These are phyloP conservation scores for Aspergillus conjunctus DNA, from an alignment of 495 filamentous ascomycete genomes.

Conservation along the genomic window DNA sequence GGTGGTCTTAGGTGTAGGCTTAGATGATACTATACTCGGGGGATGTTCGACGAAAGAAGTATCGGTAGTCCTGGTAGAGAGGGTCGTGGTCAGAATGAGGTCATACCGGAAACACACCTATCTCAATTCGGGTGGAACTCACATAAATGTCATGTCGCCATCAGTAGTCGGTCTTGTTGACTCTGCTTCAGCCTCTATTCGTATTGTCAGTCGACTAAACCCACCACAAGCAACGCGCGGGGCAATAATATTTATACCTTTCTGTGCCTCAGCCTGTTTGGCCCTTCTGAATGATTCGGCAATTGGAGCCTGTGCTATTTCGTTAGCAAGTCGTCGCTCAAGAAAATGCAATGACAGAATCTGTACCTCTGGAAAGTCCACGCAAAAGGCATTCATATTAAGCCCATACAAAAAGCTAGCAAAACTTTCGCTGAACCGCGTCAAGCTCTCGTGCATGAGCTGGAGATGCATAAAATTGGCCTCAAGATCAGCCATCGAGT, in stretches of 20 bases:
- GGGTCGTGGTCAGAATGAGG: not conserved
- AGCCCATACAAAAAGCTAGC: constrained; percentile 92
- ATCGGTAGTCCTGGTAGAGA: constrained; percentile 74
- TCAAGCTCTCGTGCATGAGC: constrained; percentile 93
- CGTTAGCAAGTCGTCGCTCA: constrained; percentile 9
- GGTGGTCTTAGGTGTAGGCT: constrained; percentile 63
- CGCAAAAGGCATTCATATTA: constrained; percentile 99
- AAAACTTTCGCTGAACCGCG: constrained; percentile 94
- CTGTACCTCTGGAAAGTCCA: constrained; percentile 91
- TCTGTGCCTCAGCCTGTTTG: constrained; percentile 54
- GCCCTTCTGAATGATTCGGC: constrained; percentile 73
- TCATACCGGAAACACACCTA: not conserved
- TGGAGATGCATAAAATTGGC: constrained; percentile 97
- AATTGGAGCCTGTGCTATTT: constrained; percentile 57
- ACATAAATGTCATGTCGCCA: constrained; percentile 88
- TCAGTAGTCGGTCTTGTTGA: constrained; percentile 42
- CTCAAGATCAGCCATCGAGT: constrained; percentile 93
- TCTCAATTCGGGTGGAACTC: constrained; percentile 29
- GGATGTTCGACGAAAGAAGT: constrained; percentile 93
- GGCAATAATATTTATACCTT: constrained; percentile 31
- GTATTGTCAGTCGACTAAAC: constrained; percentile 2
- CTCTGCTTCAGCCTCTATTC: constrained; percentile 38
- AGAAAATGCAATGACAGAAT: not conserved
- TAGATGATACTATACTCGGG: constrained; percentile 61
- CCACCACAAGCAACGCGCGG: not conserved